Evolutionary conservation across 2,329 filamentous ascomycete species (phyloP), one percentile per base, ranked within the genome.

Genomic region (Claviceps fusiformis): DNA sequence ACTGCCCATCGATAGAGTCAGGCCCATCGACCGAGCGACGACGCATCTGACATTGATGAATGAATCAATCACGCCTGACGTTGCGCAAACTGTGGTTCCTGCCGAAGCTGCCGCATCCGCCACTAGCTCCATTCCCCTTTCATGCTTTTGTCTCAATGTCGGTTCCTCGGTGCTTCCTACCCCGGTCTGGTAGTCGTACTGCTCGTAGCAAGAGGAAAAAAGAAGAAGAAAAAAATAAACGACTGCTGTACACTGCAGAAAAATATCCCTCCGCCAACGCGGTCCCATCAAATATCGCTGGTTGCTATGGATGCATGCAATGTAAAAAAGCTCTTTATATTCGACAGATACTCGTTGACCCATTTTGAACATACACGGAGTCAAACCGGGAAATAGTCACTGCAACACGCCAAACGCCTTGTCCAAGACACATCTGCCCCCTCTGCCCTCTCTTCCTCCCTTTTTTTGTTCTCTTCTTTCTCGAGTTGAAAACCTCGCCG

Each of bases 351-450:
- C 9, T 27, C 31, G 31, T 49, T 19, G 44, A 33, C 49, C 52
- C 52, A 29, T 17, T 7, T 31, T 2, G 11, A 3, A 29, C 3
- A 49, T 29, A 49, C 15, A 54, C 7, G 41, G 37, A 53, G 17
- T 15, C 24, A 19, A 31, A 35, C 44, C 35, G 35, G 3, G 4
- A 46, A 45, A 35, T 35, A n/a, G 33, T 24, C 27, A 27, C 39
- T 37, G 37, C 47, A 24, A 50, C 53, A 50, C 53, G 53, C 47
- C 53, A 54, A 50, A 54, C 53, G 53, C 53, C 53, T 19, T 19
- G 33, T 37, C 53, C 53, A 44, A 50, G 46, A 37, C 37, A 37
- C 31, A 17, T 3, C 45, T 29, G 15, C 27, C 17, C 29, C 43
- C 8, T 11, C 24, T 24, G 24, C 24, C 13, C 6, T 5, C 33